Percentiles rank a stretch among this genome's conserved stretches.
Conservation (phyloP, 2,329 filamentous ascomycete species). For the Paraphaeosphaeria sporulosa region DNA sequence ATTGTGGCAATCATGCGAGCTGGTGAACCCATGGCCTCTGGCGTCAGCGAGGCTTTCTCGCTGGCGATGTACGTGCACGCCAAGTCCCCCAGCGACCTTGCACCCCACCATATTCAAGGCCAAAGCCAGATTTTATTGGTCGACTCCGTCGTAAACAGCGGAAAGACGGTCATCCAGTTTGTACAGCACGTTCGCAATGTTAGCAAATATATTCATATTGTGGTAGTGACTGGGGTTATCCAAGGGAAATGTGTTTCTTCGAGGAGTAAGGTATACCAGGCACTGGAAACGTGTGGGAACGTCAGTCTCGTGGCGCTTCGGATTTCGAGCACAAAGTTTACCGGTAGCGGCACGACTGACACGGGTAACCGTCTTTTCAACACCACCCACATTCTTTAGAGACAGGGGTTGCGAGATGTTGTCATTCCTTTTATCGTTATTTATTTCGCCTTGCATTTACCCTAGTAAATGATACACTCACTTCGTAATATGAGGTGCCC, state of each 20-base stretch:
- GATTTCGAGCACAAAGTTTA: slow-evolving; percentile 65
- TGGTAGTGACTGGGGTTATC: slow-evolving; percentile 64
- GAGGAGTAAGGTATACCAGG: background rate
- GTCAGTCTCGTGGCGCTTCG: slow-evolving; percentile 59
- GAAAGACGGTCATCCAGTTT: slow-evolving; percentile 59
- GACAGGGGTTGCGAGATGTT: background rate
- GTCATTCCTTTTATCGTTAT: no score
- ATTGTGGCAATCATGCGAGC: slow-evolving; percentile 68
- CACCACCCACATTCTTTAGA: slow-evolving; percentile 56
- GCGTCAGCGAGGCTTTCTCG: slow-evolving; percentile 62
- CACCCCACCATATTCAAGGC: slow-evolving; percentile 25
- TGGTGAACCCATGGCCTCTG: slow-evolving; percentile 67
- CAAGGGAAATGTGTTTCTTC: slow-evolving; percentile 48
- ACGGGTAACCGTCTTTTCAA: slow-evolving; percentile 69
- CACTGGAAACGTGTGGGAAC: slow-evolving; percentile 19
- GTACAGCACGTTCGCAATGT: slow-evolving; percentile 56
- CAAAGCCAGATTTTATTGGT: slow-evolving; percentile 59
- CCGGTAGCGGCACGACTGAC: slow-evolving; percentile 61
- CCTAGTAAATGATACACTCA: background rate
- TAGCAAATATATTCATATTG: slow-evolving; percentile 53
- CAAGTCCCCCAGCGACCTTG: slow-evolving; percentile 51
- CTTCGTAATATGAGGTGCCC: no score
- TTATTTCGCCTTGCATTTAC: background rate
- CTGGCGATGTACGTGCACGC: slow-evolving; percentile 62
- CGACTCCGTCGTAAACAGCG: slow-evolving; percentile 67